phyloP scores from a whole-genome alignment of 306 rosid species.

The apple (Malus domestica) region DNA sequence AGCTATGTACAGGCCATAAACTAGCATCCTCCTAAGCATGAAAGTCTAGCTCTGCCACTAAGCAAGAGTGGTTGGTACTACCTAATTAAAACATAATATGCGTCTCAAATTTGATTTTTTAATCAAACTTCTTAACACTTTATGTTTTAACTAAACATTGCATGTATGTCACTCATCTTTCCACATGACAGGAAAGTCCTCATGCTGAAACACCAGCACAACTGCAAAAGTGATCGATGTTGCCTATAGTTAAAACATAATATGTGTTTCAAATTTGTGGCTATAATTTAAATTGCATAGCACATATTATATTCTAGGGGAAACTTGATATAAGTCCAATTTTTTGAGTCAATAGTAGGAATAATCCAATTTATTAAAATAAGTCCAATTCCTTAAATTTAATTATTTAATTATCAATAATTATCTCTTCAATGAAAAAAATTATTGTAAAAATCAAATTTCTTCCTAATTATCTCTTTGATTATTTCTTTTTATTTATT shows the following conservation, averaged over 20 bases:
- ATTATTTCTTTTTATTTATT: no score
- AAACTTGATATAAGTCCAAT: no score
- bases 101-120: neutral
- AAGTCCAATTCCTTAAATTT: no score
- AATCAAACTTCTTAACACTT: neutral
- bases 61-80: neutral
- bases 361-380: no score
- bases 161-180: neutral
- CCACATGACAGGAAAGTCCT: neutral
- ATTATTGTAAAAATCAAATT: no score
- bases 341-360: no score
- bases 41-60: neutral
- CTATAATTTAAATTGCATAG: neutral
- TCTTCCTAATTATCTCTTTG: no score
- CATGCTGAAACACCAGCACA: neutral
- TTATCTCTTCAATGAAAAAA: no score
- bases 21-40: neutral
- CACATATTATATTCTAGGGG: neutral
- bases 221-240: neutral
- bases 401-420: no score
- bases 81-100: neutral
- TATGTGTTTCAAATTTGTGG: neutral
- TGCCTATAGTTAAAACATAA: neutral
- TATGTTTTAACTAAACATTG: neutral
- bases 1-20: no score